phyloP scores from a whole-genome alignment of 352 stramenopile genomes.

The Pythium apleroticum region DNA sequence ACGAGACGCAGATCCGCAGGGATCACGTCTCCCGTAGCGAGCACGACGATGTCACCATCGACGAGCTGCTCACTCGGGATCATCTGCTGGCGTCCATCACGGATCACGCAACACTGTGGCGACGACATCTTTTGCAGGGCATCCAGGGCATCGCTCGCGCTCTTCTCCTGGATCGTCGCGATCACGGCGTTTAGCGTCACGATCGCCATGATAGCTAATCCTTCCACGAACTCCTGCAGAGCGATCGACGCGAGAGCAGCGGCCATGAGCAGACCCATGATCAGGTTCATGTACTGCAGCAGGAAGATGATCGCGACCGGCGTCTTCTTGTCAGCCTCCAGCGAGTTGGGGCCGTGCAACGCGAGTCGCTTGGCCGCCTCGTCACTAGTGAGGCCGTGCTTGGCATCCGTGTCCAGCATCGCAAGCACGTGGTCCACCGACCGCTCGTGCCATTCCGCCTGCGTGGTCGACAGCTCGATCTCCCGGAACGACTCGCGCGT shows the following conservation, averaged over 20 bases:
- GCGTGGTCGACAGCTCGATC: conserved; percentile 40
- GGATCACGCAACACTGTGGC: conserved; percentile 57
- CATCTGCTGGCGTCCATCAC: conserved; percentile 44
- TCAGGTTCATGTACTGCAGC: conserved; percentile 77
- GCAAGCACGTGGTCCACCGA: conserved; percentile 41
- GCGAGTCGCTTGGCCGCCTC: conserved; percentile 38
- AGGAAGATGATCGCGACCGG: conserved; percentile 64
- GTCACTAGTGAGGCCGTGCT: conserved; percentile 35
- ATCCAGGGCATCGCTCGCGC: conserved; percentile 65
- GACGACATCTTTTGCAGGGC: conserved; percentile 74
- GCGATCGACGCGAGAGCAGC: conserved; percentile 63
- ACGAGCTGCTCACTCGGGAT: conserved; percentile 67
- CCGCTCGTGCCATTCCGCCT: conserved; percentile 60
- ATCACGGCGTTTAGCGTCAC: conserved; percentile 73
- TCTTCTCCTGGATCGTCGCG: conserved; percentile 67
- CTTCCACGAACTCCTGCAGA: conserved; percentile 69
- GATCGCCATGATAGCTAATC: conserved; percentile 68
- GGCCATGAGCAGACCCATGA: conserved; percentile 65
- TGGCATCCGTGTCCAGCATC: conserved; percentile 41
- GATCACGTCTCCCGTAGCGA: conserved; percentile 93
- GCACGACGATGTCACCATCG: conserved; percentile 74
- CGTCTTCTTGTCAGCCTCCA: conserved; percentile 57
- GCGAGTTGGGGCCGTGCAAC: conserved; percentile 43
- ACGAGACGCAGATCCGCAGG: conserved; percentile 90
- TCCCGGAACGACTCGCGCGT: conserved; percentile 60